phyloP scores from a whole-genome alignment of 2,329 filamentous ascomycete species.

The Penicillium expansum region DNA sequence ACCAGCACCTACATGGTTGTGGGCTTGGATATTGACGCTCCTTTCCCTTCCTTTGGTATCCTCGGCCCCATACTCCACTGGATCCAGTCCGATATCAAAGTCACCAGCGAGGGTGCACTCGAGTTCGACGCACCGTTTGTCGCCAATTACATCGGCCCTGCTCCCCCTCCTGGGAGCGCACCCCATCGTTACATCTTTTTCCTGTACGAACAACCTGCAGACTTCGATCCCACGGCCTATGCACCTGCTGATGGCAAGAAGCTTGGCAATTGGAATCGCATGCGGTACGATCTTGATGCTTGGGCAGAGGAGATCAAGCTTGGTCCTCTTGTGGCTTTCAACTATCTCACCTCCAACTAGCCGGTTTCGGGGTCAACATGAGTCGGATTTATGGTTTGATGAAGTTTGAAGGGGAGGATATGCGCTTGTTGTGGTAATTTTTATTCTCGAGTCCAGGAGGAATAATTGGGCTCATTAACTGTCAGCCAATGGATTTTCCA shows the following conservation, averaged over 20 bases:
- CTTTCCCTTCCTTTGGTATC: constrained; percentile 28
- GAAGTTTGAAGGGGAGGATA: background rate
- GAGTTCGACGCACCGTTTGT: constrained; percentile 23
- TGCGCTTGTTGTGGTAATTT: background rate
- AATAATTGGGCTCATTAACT: background rate
- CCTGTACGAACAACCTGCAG: constrained; percentile 49
- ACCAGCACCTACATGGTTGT: constrained; percentile 28
- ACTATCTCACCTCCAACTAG: constrained; percentile 39
- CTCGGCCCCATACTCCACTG: constrained; percentile 35
- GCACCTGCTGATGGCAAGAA: constrained; percentile 37
- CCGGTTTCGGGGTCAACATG: background rate
- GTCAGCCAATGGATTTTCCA: background rate
- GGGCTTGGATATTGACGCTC: constrained; percentile 31
- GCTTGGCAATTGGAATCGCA: constrained; percentile 38
- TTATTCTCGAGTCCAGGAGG: no score
- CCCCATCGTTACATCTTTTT: constrained; percentile 54
- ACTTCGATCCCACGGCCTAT: constrained; percentile 36
- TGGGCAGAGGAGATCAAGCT: constrained; percentile 40
- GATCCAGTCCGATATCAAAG: constrained; percentile 30
- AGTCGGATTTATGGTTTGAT: background rate
- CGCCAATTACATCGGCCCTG: constrained; percentile 46
- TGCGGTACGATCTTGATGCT: constrained; percentile 45
- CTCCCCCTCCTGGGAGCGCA: constrained; percentile 46
- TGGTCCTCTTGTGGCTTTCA: constrained; percentile 35
- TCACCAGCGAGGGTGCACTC: constrained; percentile 10